phyloP scores from a whole-genome alignment of 1,139 yeast species.

The Pichia sp. region DNA sequence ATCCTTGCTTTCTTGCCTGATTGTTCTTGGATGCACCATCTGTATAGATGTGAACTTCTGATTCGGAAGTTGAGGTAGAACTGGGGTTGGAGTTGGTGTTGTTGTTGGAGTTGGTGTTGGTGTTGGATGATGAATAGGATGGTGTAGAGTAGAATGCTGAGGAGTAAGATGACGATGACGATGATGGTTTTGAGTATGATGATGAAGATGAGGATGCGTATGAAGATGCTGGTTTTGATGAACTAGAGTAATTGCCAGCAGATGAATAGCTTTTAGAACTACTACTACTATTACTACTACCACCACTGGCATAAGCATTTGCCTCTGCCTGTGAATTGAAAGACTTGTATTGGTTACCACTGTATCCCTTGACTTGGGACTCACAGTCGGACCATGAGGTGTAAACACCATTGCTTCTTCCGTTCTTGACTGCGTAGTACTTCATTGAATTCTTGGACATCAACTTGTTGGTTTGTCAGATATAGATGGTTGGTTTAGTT shows the following conservation, averaged over 20 bases:
- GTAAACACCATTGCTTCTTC: slow-evolving; percentile 16
- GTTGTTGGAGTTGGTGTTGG: background rate
- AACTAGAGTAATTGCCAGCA: background rate
- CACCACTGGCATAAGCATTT: slow-evolving; percentile 4
- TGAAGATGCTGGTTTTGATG: background rate
- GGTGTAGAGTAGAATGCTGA: background rate
- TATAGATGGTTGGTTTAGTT: no score
- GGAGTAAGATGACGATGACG: background rate
- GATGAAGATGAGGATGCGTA: background rate
- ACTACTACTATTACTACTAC: background rate
- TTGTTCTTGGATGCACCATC: slow-evolving; percentile 58
- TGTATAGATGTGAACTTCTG: slow-evolving; percentile 39
- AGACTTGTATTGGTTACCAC: slow-evolving; percentile 15
- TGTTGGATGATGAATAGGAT: background rate
- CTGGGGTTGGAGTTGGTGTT: background rate
- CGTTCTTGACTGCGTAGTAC: slow-evolving; percentile 20
- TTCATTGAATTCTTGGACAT: slow-evolving; percentile 9
- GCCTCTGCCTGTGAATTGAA: slow-evolving; percentile 16
- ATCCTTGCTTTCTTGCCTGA: slow-evolving; percentile 17
- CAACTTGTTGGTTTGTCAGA: no score
- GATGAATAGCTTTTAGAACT: background rate
- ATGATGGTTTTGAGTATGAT: background rate
- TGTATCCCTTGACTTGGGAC: slow-evolving; percentile 15
- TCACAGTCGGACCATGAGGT: slow-evolving; percentile 16
- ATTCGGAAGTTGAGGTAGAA: background rate